A percentile compares a stretch with the other conserved stretches of the same genome.
Conservation (phyloP, 2,329 filamentous ascomycete genomes). For the Cryphonectria carpinicola region DNA sequence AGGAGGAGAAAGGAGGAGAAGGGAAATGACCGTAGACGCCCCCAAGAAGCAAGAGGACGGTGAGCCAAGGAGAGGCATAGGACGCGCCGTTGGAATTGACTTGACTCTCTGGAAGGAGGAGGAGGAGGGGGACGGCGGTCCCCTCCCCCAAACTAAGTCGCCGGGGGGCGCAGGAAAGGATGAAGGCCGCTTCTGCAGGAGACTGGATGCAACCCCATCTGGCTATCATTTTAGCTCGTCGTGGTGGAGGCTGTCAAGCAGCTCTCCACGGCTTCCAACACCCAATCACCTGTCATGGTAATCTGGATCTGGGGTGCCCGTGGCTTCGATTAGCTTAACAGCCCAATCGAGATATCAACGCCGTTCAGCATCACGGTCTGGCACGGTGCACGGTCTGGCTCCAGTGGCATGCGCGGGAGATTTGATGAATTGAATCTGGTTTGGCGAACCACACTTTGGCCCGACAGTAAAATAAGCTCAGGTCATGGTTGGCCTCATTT, state of each 20-base stretch:
- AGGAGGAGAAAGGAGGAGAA: background rate
- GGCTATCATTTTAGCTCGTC: constrained; percentile 20
- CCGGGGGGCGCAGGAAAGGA: constrained; percentile 11
- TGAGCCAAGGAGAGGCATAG: constrained; percentile 10
- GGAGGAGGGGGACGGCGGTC: constrained; percentile 11
- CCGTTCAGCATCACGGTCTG: background rate
- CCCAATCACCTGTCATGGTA: constrained; percentile 15
- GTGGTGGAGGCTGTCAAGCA: constrained; percentile 23
- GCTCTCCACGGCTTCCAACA: background rate
- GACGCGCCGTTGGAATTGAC: background rate
- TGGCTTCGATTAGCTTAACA: constrained; percentile 11
- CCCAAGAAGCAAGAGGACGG: constrained; percentile 6
- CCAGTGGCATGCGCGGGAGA: constrained; percentile 27
- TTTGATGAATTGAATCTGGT: constrained; percentile 23
- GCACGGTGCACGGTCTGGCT: constrained; percentile 9
- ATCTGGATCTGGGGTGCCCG: constrained; percentile 7
- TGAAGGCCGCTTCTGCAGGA: constrained; percentile 20
- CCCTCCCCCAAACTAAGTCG: constrained; percentile 10
- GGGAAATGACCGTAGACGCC: constrained; percentile 20
- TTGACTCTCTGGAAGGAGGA: constrained; percentile 16
- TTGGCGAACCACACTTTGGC: constrained; percentile 21
- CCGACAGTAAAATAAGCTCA: constrained; percentile 20
- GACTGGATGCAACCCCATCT: constrained; percentile 19
- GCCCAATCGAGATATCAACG: constrained; percentile 25
- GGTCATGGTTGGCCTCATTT: constrained; percentile 6